phyloP scores from a whole-genome alignment of 495 filamentous ascomycete genomes.

The Penicillium steckii region DNA sequence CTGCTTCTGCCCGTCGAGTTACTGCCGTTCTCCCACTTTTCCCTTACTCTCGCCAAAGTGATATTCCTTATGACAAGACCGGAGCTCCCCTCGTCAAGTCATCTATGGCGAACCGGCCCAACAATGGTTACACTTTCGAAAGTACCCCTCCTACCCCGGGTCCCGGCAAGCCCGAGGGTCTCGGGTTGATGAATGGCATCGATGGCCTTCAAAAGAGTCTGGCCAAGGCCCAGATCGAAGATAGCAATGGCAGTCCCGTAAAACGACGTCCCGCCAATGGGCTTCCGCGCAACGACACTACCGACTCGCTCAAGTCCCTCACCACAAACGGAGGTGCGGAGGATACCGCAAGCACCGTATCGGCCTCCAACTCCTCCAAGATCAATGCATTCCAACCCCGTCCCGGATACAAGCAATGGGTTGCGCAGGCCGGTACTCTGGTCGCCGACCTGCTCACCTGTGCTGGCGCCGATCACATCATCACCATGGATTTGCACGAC shows the following conservation, averaged over 20 bases:
- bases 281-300: constrained; percentile 57
- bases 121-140: constrained; percentile 84
- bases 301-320: constrained; percentile 56
- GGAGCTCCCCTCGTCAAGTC: constrained; percentile 83
- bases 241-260: constrained; percentile 46
- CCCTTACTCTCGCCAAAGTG: constrained; percentile 92
- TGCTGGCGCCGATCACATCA: constrained; percentile 93
- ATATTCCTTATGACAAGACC: constrained; percentile 92
- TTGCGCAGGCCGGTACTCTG: constrained; percentile 93
- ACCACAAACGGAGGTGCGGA: constrained; percentile 34
- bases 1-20: constrained; percentile 84
- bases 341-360: constrained; percentile 56
- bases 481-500: constrained; percentile 95
- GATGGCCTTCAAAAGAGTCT: constrained; percentile 66
- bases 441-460: constrained; percentile 93
- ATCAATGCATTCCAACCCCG: constrained; percentile 68
- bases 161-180: constrained; percentile 61
- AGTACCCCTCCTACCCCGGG: constrained; percentile 83
- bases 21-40: constrained; percentile 95
- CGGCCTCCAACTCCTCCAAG: constrained; percentile 43
- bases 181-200: constrained; percentile 60
- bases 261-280: constrained; percentile 39
- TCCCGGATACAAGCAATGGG: constrained; percentile 96
- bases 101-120: constrained; percentile 45
- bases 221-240: constrained; percentile 58